Base-by-base conservation (phyloP, 305 asterid genomes). In the Galium porrigens region DNA sequence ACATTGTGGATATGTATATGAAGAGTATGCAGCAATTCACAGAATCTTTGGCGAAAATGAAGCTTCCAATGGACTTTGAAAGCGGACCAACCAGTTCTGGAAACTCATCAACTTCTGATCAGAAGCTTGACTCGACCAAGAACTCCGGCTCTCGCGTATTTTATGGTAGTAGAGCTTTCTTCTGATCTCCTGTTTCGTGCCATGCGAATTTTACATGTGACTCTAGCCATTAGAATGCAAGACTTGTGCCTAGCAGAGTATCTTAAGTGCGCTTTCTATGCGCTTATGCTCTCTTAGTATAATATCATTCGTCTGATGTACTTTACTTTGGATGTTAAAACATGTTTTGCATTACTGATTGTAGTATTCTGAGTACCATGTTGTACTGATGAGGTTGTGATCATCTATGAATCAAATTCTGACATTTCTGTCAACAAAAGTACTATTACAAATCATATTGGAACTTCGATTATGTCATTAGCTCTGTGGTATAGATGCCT, bases 141-240 rank as follows among this genome's bases (percentile, higher is more conserved):
- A 84, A 69, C 81, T 71, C 94, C 1, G 88, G 90, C 61, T 78
- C 95, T 63, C 83, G 92, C 32, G 97, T 94, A 69, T 82, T 84
- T 67, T 84, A 84, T 67, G 87, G 89, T 10, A 82, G 87, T 65
- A 67, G 90, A 74, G 90, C 90, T 56, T 84, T 84, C 78, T 84
- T 82, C 78, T 84, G 80, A 84, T 69, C 65, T 53, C 48, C 64
- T 48, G n/a, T 58, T 65, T 58, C 61, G 42, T 6, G 32, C 63
- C 55, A 54, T 27, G 66, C 30, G 68, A 36, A 42, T 56, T 54
- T 17, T 63, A 63, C 64, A 41, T 29, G 65, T 58, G 75, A 58
- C 75, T 58, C 67, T 71, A 65, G 75, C 54, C 56, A 12, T 60
- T 71, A 71, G 70, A 59, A 59, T 52, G 42, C 42, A 51, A 51